Evolutionary conservation across 1,284 basidiomycete genomes (phyloP), one percentile per base, ranked within the genome.

Genomic region (Malassezia obtusa): DNA sequence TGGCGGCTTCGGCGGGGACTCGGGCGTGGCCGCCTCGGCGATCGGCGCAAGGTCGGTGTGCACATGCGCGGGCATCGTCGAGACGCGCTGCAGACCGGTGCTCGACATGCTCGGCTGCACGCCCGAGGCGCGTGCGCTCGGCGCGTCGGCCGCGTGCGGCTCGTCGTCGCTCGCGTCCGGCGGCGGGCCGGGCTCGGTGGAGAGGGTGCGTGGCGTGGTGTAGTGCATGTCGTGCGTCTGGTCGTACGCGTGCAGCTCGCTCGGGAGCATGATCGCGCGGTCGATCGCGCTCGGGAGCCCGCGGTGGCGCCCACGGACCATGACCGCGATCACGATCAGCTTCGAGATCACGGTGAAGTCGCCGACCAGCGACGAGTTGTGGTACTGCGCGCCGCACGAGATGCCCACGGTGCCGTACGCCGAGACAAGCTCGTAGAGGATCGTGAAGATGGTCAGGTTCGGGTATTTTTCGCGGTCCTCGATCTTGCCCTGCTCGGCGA

Each of bases 271-370:
- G 8, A 76, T 65, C 1, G 89, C 87, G 28, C 89, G 84, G 75
- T 92, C 87, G 53, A 94, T 90, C 15, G 89, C 88, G 33, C 75
- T 71, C 0, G 77, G 77, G 2, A 85, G 70, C 4, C 89, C 89
- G 43, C 92, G 83, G 75, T 96, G 91, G 10, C 90, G 80, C 7
- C 91, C 91, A 58, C 91, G 84, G 50, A 96, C 78, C 88, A 96
- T 95, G 61, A 95, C 89, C 4, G 63, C 61, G 43, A 59, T 61
- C 17, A 95, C 72, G 49, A 95, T 83, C 22, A 96, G 78, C 75
- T 95, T 96, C 0, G 89, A 90, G 3, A 94, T 75, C 0, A 84
- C 82, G 10, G 80, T 77, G 58, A 92, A 82, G 7, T 84, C 80
- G 1, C 89, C 90, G 5, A 82, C 83, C 47, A 94, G 80, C 0